Evolutionary conservation across 192 early-diverging fungal species (phyloP), one percentile per base, ranked within the genome.

Genomic region (Entophlyctis luteolus): DNA sequence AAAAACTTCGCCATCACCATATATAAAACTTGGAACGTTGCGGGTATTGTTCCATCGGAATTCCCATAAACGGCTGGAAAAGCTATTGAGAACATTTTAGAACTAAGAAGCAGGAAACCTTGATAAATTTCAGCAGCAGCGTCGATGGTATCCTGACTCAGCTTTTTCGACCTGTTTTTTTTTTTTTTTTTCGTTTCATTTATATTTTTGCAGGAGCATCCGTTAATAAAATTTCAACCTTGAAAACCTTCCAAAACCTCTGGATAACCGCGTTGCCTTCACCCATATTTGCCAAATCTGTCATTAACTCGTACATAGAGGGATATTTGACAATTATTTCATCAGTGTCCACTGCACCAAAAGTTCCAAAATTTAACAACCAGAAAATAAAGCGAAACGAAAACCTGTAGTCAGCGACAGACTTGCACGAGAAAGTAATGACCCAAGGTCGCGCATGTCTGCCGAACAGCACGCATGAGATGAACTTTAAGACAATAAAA

Each of bases 261-360:
- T 75, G 81, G 28, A 89, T 71, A 4, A 96, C 84, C 1, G 95
- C 92, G 70, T 96, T 98, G 29, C 83, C 89, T 75, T 98, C 95
- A 5, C 95, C 95, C 95, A 98, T 98, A 14, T 88, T 82, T 35
- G 84, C 79, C 33, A 98, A 77, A 75, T 98, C 95, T 47, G 85
- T 76, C 70, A 98, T 88, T 33, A 98, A 72, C 67, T 96, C 93
- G 77, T 94, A 88, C 73, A 91, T 91, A 10, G 89, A 87, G 46
- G 95, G 95, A 72, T 94, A 98, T 66, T 87, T 88, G 22, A 98
- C 90, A 16, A 83, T 81, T 56, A 98, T 87, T 54, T 91, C 93
- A 70, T 98, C 95, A 22, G 93, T 80, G 67, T 98, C 95, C 1
- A 98, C 87, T 79, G 33, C 2, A 50, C 36, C 16, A 14, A 42